phyloP scores from a whole-genome alignment of 2,329 filamentous ascomycete species.

The Cordyceps pruinosa region DNA sequence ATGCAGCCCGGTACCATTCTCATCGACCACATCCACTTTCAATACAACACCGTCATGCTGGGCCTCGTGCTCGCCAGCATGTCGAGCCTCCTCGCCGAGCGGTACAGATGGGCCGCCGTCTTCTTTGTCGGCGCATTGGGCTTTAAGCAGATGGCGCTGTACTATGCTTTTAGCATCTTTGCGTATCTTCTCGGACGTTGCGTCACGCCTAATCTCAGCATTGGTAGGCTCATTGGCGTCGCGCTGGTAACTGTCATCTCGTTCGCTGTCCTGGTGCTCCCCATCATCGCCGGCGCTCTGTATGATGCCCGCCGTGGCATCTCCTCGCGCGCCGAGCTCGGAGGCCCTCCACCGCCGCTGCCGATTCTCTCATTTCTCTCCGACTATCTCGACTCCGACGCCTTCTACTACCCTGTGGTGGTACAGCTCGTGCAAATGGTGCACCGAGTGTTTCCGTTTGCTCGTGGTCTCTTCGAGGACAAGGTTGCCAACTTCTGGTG shows the following conservation, averaged over 20 bases:
- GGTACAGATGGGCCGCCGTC: slow-evolving; percentile 80
- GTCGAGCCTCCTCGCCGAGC: slow-evolving; percentile 79
- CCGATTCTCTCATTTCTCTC: slow-evolving; percentile 54
- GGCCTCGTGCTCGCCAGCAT: slow-evolving; percentile 81
- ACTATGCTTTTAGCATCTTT: slow-evolving; percentile 91
- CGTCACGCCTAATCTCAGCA: slow-evolving; percentile 63
- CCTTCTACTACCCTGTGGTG: slow-evolving; percentile 66
- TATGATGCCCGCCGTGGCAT: slow-evolving; percentile 63
- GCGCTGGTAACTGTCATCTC: slow-evolving; percentile 64
- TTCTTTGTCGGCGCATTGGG: slow-evolving; percentile 93
- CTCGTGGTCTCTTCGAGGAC: slow-evolving; percentile 93
- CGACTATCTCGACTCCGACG: slow-evolving; percentile 52
- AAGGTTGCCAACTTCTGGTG: slow-evolving; percentile 99
- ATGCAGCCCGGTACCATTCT: slow-evolving; percentile 89
- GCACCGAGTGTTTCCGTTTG: slow-evolving; percentile 92
- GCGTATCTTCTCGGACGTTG: slow-evolving; percentile 85
- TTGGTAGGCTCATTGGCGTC: slow-evolving; percentile 65
- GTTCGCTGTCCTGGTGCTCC: slow-evolving; percentile 69
- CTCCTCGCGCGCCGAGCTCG: slow-evolving; percentile 47
- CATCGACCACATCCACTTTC: slow-evolving; percentile 92
- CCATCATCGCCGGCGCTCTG: slow-evolving; percentile 64
- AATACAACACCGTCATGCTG: slow-evolving; percentile 98
- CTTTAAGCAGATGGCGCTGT: slow-evolving; percentile 99
- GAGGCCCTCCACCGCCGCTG: slow-evolving; percentile 53
- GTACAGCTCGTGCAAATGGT: slow-evolving; percentile 78